Base-by-base conservation (phyloP, 2,329 filamentous ascomycete species). In the Verticillium albo-atrum region DNA sequence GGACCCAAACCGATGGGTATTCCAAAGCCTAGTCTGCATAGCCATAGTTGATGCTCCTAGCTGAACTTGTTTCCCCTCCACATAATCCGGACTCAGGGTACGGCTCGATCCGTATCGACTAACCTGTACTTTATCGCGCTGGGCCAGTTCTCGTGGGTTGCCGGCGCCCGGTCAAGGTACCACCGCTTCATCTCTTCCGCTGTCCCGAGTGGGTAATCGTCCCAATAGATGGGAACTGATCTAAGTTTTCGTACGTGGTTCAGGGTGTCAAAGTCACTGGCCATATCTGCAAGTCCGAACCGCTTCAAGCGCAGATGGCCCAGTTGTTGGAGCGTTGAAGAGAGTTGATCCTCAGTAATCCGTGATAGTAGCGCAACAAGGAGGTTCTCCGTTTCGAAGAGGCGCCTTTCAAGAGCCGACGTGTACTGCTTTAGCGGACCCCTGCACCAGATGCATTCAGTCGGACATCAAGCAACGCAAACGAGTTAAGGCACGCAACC, bases 361-460 rank as follows among this genome's bases (percentile, higher is more conserved):
- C 51, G 58, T 3, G 54, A 51, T n/a, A 62, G 4, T 4, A 63
- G 25, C 5, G 58, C 60, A 12, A 35, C 15, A 5, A 63, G 58
- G 7, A 56, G 25, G 1, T 55, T 57, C 34, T 63, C 58, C 4
- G 62, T 62, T 5, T 60, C 35, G 3, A 58, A 37, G 7, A 63
- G 34, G 9, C 62, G 60, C 14, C 28, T 60, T 26, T 62, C 62
- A 50, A 62, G 61, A 5, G 56, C 58, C 5, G 28, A 20, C 4
- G 57, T 58, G 23, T 60, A 62, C 4, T 62, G 47, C 25, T 63
- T 63, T 3, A 60, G 60, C 4, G 62, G 62, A 3, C 61, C 61
- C 3, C 61, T 63, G 6, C 4, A 26, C 17, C 4, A 1, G 12
- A 32, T 14, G 10, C 15, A 10, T 14, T 25, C 7, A 26, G 34